phyloP scores from a whole-genome alignment of 176 grass and related monocot genomes.

The Pontederia crassipes region DNA sequence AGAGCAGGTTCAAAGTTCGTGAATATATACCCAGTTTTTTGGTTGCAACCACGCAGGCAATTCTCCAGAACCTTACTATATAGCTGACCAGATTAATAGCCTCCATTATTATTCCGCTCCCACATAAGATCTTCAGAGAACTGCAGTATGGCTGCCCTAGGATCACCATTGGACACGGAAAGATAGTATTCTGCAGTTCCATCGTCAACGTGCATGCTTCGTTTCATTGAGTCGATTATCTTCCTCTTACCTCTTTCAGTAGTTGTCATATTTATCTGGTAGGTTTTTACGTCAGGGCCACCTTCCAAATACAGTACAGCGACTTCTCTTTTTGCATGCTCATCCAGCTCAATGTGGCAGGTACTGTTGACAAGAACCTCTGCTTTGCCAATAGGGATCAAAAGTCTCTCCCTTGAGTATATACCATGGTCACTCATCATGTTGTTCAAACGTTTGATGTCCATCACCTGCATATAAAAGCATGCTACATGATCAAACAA shows the following conservation, averaged over 20 bases:
- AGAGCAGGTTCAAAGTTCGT: too few relatives aligned
- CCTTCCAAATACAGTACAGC: constrained; percentile 65
- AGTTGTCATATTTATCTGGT: constrained; percentile 5
- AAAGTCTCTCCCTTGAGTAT: constrained; percentile 78
- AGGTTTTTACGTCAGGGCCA: constrained; percentile 22
- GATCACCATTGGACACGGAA: constrained; percentile 62
- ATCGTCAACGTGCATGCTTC: constrained; percentile 66
- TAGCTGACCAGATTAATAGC: too few relatives aligned
- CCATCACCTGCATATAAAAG: constrained; percentile 39
- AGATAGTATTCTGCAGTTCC: constrained; percentile 91
- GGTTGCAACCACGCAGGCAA: too few relatives aligned
- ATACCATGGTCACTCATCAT: constrained; percentile 99
- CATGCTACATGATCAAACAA: neutral
- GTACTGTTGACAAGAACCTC: constrained; percentile 51
- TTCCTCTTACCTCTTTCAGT: constrained; percentile 32
- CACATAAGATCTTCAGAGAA: constrained; percentile 77
- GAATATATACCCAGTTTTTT: too few relatives aligned
- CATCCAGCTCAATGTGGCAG: constrained; percentile 89
- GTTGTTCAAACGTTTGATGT: constrained; percentile 83
- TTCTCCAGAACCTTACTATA: too few relatives aligned
- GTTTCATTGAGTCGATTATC: constrained; percentile 61
- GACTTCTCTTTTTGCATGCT: constrained; percentile 74
- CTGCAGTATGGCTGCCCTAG: constrained; percentile 72
- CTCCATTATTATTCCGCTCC: constrained; percentile 36
- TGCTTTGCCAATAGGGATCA: constrained; percentile 56